Percentiles rank a stretch among this genome's conserved stretches.
Evolutionary conservation across 495 filamentous ascomycete species (phyloP).

Genomic region (Amphirosellinia nigrospora): DNA sequence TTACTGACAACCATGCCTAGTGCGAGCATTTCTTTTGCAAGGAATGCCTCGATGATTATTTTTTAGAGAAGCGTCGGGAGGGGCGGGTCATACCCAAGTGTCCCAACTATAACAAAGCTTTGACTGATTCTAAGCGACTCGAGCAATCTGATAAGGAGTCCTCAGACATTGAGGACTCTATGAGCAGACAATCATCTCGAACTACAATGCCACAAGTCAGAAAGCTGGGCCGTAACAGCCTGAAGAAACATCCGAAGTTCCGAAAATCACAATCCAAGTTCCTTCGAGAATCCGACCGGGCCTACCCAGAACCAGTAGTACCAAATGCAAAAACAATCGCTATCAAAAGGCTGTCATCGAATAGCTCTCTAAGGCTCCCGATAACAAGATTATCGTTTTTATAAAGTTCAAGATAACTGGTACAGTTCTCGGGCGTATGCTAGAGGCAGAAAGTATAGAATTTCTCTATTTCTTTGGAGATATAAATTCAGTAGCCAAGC

Average conservation of each 20-base stretch:
- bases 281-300: background rate
- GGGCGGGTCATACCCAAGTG: background rate
- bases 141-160: background rate
- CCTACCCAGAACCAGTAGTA: background rate
- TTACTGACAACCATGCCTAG: background rate
- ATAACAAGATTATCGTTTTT: conserved; percentile 51
- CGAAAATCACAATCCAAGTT: background rate
- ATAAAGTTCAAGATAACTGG: conserved; percentile 42
- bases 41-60: background rate
- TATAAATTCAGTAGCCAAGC: conserved; percentile 25
- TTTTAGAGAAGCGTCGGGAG: background rate
- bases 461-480: conserved; percentile 39
- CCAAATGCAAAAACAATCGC: conserved; percentile 43
- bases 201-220: too few relatives aligned
- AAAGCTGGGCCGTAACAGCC: background rate
- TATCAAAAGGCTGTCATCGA: conserved; percentile 37
- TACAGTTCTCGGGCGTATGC: conserved; percentile 42
- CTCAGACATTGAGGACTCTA: background rate
- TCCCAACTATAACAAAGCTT: background rate
- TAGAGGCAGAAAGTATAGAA: conserved; percentile 20
- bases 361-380: conserved; percentile 43
- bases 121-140: background rate
- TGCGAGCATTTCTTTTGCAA: conserved; percentile 5
- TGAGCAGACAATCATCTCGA: background rate
- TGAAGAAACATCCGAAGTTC: background rate